phyloP scores from a whole-genome alignment of 1,284 basidiomycete genomes.

The Heterobasidion occidentale region DNA sequence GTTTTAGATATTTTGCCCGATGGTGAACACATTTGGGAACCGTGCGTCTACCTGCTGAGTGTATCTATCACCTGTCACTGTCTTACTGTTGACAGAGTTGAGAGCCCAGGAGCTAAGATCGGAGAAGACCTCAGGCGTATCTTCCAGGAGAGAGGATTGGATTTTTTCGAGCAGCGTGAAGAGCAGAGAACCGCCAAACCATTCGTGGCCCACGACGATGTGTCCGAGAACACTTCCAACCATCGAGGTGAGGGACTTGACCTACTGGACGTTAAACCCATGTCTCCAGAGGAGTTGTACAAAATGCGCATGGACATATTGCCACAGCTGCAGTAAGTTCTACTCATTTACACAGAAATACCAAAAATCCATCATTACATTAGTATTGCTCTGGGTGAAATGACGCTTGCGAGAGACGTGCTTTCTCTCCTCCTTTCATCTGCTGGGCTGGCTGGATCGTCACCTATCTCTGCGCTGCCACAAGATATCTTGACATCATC shows the following conservation, averaged over 20 bases:
- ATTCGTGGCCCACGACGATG: slow-evolving; percentile 14
- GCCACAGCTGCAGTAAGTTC: slow-evolving; percentile 59
- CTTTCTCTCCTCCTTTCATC: slow-evolving; percentile 45
- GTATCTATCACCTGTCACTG: slow-evolving; percentile 2
- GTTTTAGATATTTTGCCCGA: slow-evolving; percentile 64
- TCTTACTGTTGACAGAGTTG: slow-evolving; percentile 30
- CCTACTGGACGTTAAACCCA: slow-evolving; percentile 24
- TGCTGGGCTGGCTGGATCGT: slow-evolving; percentile 9
- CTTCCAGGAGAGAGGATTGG: slow-evolving; percentile 60
- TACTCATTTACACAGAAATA: background rate
- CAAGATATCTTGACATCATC: slow-evolving; percentile 50
- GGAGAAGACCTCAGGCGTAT: slow-evolving; percentile 61
- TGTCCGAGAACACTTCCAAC: slow-evolving; percentile 16
- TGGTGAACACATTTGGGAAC: slow-evolving; percentile 60
- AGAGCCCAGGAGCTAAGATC: slow-evolving; percentile 43
- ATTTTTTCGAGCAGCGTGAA: slow-evolving; percentile 62
- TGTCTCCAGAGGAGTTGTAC: slow-evolving; percentile 67
- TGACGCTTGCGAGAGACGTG: slow-evolving; percentile 66
- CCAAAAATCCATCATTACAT: slow-evolving; percentile 2
- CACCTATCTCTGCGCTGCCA: slow-evolving; percentile 16
- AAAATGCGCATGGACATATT: slow-evolving; percentile 66
- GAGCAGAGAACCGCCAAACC: slow-evolving; percentile 12
- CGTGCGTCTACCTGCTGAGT: slow-evolving; percentile 32
- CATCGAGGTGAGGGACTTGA: slow-evolving; percentile 12
- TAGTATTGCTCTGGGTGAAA: slow-evolving; percentile 70